Conservation (phyloP, 257 asterid species). For the Penstemon davidsonii region DNA sequence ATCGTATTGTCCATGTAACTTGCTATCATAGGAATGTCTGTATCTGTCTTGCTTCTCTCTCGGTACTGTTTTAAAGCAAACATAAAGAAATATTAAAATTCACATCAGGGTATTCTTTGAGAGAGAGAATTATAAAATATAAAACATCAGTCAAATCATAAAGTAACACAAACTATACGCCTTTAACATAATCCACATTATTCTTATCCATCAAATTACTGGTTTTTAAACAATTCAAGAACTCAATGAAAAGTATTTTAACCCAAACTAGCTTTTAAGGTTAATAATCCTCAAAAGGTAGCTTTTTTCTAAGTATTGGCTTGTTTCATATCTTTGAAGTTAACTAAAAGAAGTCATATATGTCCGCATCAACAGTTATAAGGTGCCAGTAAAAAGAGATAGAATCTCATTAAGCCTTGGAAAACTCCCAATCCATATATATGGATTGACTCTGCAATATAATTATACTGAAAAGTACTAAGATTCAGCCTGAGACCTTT, state of each 20-base stretch:
- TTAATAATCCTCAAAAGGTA: too few relatives aligned
- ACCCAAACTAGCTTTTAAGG: background rate
- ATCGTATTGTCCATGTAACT: slow-evolving; percentile 62
- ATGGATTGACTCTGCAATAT: background rate
- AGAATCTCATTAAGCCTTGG: background rate
- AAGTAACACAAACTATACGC: background rate
- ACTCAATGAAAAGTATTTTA: background rate
- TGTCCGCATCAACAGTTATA: background rate
- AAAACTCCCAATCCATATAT: slow-evolving; percentile 3
- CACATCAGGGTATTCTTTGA: background rate
- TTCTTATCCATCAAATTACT: background rate
- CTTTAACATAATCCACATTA: background rate
- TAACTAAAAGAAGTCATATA: background rate
- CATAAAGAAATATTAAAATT: slow-evolving; percentile 27
- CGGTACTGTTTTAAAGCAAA: slow-evolving; percentile 46
- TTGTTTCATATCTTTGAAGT: background rate
- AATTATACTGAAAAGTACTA: background rate
- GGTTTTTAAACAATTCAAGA: background rate
- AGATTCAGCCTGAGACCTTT: background rate
- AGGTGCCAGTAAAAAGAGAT: background rate
- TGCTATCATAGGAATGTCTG: slow-evolving; percentile 65
- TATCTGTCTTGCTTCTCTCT: slow-evolving; percentile 60
- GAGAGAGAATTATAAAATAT: too few relatives aligned
- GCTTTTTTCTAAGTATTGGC: background rate
- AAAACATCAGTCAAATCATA: background rate